Evolutionary conservation across 768 basidiomycete species (phyloP).

Genomic region (Tulasnella sp.): DNA sequence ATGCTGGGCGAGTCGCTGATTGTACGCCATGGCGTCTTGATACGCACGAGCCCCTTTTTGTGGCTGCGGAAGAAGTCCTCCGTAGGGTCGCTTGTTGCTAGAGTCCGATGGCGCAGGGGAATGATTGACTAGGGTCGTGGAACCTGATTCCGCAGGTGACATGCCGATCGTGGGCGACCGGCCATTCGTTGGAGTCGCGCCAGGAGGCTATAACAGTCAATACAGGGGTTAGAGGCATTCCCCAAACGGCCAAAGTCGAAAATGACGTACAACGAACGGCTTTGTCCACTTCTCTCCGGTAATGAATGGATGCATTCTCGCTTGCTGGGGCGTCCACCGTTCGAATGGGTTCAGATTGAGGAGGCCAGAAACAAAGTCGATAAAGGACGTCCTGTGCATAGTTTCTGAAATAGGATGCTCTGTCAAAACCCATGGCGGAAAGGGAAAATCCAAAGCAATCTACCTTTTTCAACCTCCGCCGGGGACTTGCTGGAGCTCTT

Average conservation of each 20-base stretch:
- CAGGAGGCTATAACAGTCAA: neutral
- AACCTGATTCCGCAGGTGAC: neutral
- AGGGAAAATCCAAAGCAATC: slow-evolving; percentile 24
- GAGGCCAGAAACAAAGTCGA: slow-evolving; percentile 94
- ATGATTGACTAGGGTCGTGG: slow-evolving; percentile 31
- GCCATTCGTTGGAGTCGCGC: neutral
- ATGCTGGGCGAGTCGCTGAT: slow-evolving; percentile 89
- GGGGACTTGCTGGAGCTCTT: slow-evolving; percentile 61
- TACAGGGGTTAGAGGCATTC: neutral
- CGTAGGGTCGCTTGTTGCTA: slow-evolving; percentile 68
- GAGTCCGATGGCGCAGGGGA: slow-evolving; percentile 35
- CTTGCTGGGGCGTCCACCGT: slow-evolving; percentile 96
- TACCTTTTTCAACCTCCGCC: slow-evolving; percentile 85
- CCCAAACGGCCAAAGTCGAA: neutral
- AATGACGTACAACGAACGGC: slow-evolving; percentile 63
- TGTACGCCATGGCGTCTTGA: slow-evolving; percentile 88
- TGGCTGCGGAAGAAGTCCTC: slow-evolving; percentile 85
- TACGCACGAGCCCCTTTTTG: slow-evolving; percentile 78
- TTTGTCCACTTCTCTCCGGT: slow-evolving; percentile 93
- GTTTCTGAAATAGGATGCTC: slow-evolving; percentile 51
- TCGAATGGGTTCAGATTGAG: slow-evolving; percentile 91
- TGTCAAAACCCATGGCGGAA: neutral
- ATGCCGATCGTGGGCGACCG: neutral
- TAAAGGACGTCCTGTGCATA: slow-evolving; percentile 88
- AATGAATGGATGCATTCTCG: slow-evolving; percentile 91